Conservation (phyloP, 1,284 basidiomycete species). For the Wolfiporia cocos region DNA sequence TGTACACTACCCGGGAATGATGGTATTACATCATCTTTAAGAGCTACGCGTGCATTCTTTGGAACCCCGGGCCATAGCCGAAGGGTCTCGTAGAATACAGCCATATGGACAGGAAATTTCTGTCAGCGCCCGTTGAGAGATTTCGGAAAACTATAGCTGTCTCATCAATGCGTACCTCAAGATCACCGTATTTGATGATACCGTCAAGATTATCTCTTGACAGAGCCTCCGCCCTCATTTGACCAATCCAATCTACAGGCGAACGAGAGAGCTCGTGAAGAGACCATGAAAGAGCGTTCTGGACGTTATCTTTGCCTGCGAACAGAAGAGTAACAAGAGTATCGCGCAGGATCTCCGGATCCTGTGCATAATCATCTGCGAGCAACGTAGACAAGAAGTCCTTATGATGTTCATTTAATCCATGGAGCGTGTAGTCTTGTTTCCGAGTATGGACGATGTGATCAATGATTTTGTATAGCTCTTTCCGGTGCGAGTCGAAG, state of each 20-base stretch:
- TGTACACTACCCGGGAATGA: conserved; percentile 13
- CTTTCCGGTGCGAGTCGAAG: neutral
- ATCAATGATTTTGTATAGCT: neutral
- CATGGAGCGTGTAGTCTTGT: neutral
- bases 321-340: conserved; percentile 21
- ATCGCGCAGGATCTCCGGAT: conserved; percentile 13
- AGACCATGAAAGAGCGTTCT: conserved; percentile 19
- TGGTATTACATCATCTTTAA: conserved; percentile 19
- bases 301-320: conserved; percentile 20
- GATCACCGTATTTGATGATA: neutral
- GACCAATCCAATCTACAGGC: conserved; percentile 14
- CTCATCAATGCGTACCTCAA: neutral
- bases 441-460: neutral
- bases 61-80: conserved; percentile 24
- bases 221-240: conserved; percentile 15
- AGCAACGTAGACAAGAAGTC: neutral
- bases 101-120: conserved; percentile 17
- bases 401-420: neutral
- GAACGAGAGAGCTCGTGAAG: conserved; percentile 14
- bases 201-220: neutral
- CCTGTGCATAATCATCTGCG: neutral
- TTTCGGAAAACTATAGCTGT: neutral
- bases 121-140: neutral
- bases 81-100: conserved; percentile 22
- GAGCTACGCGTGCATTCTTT: conserved; percentile 20